phyloP scores from a whole-genome alignment of 2,329 filamentous ascomycete species.

The Diaporthe nobilis region DNA sequence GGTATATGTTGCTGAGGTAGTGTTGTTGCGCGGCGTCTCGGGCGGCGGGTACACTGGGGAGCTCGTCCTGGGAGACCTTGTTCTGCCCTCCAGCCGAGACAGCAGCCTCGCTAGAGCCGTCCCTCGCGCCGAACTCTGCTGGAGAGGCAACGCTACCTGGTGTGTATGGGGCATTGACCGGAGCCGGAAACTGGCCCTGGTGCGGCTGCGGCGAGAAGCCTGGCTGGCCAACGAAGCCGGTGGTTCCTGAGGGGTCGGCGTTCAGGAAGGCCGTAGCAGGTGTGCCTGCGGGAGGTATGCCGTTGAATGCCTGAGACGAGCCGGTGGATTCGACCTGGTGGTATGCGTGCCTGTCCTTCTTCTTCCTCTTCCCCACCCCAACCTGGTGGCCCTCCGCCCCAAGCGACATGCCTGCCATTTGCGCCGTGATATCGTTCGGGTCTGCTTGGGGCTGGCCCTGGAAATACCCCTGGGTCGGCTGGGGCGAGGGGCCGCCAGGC shows the following conservation, averaged over 20 bases:
- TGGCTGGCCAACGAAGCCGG: conserved; percentile 59
- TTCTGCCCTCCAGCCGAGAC: conserved; percentile 76
- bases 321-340: conserved; percentile 84
- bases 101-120: conserved; percentile 58
- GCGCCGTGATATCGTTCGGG: conserved; percentile 72
- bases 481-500: conserved; percentile 51
- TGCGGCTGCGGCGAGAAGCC: conserved; percentile 61
- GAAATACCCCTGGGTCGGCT: conserved; percentile 48
- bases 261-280: conserved; percentile 72
- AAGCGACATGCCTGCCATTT: conserved; percentile 84
- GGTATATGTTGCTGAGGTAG: conserved; percentile 90
- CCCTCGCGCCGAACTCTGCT: conserved; percentile 62
- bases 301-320: conserved; percentile 78
- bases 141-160: conserved; percentile 58
- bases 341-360: conserved; percentile 95
- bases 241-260: conserved; percentile 61
- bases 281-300: conserved; percentile 71
- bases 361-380: conserved; percentile 76
- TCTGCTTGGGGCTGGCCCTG: conserved; percentile 54
- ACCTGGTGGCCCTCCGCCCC: conserved; percentile 66
- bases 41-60: conserved; percentile 89
- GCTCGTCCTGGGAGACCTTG: conserved; percentile 89
- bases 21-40: conserved; percentile 86
- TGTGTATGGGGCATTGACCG: conserved; percentile 67
- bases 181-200: conserved; percentile 71